Evolutionary conservation across 2,329 filamentous ascomycete species (phyloP).

Genomic region (Huntiella moniliformis): DNA sequence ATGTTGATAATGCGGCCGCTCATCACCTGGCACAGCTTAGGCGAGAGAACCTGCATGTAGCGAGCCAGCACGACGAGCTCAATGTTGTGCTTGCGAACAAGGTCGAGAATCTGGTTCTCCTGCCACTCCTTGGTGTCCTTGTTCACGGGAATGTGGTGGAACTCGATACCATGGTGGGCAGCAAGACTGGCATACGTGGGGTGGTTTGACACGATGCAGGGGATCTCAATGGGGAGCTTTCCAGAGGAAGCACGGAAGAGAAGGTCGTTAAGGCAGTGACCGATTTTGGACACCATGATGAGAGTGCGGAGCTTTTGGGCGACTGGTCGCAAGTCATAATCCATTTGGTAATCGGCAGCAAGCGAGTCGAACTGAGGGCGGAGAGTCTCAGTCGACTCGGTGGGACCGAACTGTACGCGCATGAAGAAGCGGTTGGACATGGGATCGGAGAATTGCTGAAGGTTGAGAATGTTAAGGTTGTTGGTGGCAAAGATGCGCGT

Average conservation of each 20-base stretch:
- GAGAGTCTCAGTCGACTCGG: conserved; percentile 30
- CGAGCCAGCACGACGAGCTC: conserved; percentile 66
- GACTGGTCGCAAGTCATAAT: conserved; percentile 51
- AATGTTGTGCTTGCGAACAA: conserved; percentile 48
- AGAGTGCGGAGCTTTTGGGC: conserved; percentile 55
- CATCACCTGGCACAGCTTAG: conserved; percentile 49
- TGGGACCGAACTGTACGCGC: conserved; percentile 62
- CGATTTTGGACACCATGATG: conserved; percentile 51
- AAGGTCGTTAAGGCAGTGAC: conserved; percentile 43
- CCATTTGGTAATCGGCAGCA: conserved; percentile 45
- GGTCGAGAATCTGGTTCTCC: conserved; percentile 50
- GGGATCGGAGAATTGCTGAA: conserved; percentile 69
- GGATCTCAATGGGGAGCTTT: conserved; percentile 57
- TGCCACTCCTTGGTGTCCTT: conserved; percentile 60
- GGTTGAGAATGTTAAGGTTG: conserved; percentile 63
- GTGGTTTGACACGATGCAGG: conserved; percentile 69
- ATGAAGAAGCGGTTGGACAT: conserved; percentile 66
- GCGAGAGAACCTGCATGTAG: conserved; percentile 50
- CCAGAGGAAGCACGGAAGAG: conserved; percentile 60
- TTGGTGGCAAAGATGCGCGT: conserved; percentile 57
- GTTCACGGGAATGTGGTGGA: conserved; percentile 64
- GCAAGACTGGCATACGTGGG: conserved; percentile 52
- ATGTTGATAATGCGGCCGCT: conserved; percentile 81
- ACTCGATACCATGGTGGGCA: conserved; percentile 55
- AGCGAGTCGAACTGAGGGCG: conserved; percentile 38